Percentiles rank a stretch among this genome's conserved stretches.
These are phyloP conservation scores for Annulohypoxylon stygium DNA, from an alignment of 495 filamentous ascomycete genomes.

Conservation along the genomic window DNA sequence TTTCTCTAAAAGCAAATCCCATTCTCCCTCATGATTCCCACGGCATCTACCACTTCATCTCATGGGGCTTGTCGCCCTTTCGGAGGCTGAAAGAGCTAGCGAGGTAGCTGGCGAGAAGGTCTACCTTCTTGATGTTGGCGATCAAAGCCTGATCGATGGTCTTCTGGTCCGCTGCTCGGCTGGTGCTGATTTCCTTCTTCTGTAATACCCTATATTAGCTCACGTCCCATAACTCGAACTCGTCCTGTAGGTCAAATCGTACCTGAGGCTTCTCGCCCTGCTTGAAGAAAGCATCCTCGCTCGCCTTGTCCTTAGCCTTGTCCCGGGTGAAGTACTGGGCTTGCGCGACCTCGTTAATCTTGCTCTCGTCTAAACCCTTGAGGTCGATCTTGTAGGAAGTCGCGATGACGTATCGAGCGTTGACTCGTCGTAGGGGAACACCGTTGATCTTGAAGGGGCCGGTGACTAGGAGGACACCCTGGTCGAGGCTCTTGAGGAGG, in stretches of 20 bases:
- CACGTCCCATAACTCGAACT: not conserved
- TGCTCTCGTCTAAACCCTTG: slow-evolving; percentile 81
- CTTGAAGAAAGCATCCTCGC: slow-evolving; percentile 98
- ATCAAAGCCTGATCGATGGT: slow-evolving; percentile 93
- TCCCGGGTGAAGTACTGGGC: slow-evolving; percentile 96
- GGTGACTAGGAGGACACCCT: slow-evolving; percentile 98
- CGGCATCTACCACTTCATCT: slow-evolving; percentile 86
- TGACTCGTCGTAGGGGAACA: slow-evolving; percentile 97
- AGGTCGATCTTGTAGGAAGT: slow-evolving; percentile 92
- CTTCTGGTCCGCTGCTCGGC: slow-evolving; percentile 96
- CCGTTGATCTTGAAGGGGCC: slow-evolving; percentile 99
- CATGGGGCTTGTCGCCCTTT: slow-evolving; percentile 98
- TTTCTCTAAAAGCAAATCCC: slow-evolving; percentile 50
- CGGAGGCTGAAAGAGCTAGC: slow-evolving; percentile 92
- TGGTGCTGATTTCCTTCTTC: slow-evolving; percentile 95
- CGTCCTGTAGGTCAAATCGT: slow-evolving; percentile 54
- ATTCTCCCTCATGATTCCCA: not conserved
- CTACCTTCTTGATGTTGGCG: slow-evolving; percentile 94
- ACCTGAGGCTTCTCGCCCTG: slow-evolving; percentile 98
- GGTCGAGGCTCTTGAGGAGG: slow-evolving; percentile 94
- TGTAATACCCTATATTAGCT: slow-evolving; percentile 62
- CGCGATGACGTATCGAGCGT: slow-evolving; percentile 98
- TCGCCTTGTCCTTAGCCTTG: slow-evolving; percentile 89
- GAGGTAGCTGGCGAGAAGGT: slow-evolving; percentile 88
- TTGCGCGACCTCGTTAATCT: slow-evolving; percentile 84